Base-by-base conservation (phyloP, 768 basidiomycete species). In the Calocera cornea region DNA sequence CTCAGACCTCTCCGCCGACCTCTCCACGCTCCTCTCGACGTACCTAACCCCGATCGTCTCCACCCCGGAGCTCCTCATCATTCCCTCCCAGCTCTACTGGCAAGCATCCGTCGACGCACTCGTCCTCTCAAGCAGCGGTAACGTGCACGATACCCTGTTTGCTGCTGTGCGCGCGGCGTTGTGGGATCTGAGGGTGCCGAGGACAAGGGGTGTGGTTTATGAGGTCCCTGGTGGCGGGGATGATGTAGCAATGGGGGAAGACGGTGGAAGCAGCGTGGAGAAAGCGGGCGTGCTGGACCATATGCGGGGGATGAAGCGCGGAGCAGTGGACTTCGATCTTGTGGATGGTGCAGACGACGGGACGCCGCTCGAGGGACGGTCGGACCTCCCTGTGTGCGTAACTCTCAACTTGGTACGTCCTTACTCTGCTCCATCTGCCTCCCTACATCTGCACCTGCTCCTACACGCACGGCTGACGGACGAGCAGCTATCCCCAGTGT, bases 271-370 rank as follows among this genome's bases (percentile, higher is more conserved):
- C 16, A 79, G 81, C 60, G 86, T 86, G 84, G 84, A 89, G 54
- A 2, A 27, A 27, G 54, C 70, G 72, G 75, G 19, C 73, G 78
- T 41, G 86, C 86, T 69, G 81, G 84, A 1, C 83, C 89, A 41
- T 84, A 85, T 70, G 87, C 85, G 17, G 79, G 84, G 17, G 50
- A 47, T 27, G 75, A 76, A 16, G 10, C 8, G 34, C 8, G 40
- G 12, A 10, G 88, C 86, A 12, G 83, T 84, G 10, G 92, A 95
- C 75, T 94, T 94, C 71, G 92, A 95, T 77, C 80, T 94, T 24
- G 82, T 86, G 12, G 92, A 95, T 74, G 89, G 87, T 69, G 92
- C 90, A 89, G 91, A 91, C 72, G 89, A 90, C 70, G 92, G 92
- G 0, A 87, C 86, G 67, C 75, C 79, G 19, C 73, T 92, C 33